Base-by-base conservation (phyloP, 2,329 filamentous ascomycete species). In the Onygenales sp. region DNA sequence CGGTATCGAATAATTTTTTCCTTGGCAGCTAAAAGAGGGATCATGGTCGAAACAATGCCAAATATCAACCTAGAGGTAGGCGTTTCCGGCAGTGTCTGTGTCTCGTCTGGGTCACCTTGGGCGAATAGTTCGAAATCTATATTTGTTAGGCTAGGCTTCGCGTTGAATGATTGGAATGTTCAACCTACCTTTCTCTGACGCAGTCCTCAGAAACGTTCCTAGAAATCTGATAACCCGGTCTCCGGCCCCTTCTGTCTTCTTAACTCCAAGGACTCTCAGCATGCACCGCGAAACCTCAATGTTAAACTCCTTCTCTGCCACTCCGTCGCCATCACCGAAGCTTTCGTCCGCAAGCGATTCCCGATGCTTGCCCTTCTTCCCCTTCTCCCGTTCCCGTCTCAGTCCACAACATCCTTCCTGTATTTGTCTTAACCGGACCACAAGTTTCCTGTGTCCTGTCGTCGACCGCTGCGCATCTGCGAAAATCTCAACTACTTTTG, bases 1-100 rank as follows among this genome's bases (percentile, higher is more conserved):
- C 93, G 81, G 70, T 89, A 98, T 54, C 93, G 83, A 46, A 97
- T 86, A 55, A 86, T 86, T 70, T 96, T 97, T 71, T 98, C 93
- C 71, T 95, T 97, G 43, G 87, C 83, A 8, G 79, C 80, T 56
- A 95, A 76, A n/a, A 95, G 74, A 4, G 87, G 86, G 2, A 94
- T 75, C 17, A 93, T 72, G 6, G 83, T 78, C 51, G 83, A 81
- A 63, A 97, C 81, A 37, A 97, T 78, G 33, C 83, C 79, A 2
- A 83, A 83, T 0, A 84, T 88, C 27, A 97, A 80, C 49, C 91
- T 83, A 27, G 85, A 87, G 58, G 83, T 93, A 0, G 92, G 90
- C 0, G 90, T 95, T 64, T 95, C 88, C 2, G 84, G 82, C 67
- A 91, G 80, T 52, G 82, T 79, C 54, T 84, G 84, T 34, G 81